A percentile compares a stretch with the other conserved stretches of the same genome.
These are phyloP conservation scores for Albatrellus ellisii DNA, from an alignment of 768 basidiomycete species.

Conservation along the genomic window DNA sequence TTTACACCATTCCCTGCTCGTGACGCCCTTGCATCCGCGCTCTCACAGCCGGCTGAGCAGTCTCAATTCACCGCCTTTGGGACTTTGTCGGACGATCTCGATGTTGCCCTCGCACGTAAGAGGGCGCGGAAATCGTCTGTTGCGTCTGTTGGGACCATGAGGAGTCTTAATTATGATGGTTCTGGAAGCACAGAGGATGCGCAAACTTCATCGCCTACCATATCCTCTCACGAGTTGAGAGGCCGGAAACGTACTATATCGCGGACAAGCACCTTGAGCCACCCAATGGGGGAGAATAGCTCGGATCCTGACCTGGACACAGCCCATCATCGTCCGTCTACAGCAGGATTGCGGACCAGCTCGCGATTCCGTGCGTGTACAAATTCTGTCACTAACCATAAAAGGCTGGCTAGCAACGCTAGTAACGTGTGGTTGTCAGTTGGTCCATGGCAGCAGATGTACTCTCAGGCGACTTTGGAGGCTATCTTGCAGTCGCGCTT, in stretches of 20 bases:
- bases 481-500: slow-evolving; percentile 58
- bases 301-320: no score
- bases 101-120: slow-evolving; percentile 43
- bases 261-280: slow-evolving; percentile 8
- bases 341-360: no score
- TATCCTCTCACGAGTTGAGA: slow-evolving; percentile 18
- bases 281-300: slow-evolving; percentile 6
- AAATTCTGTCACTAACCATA: no score
- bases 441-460: no score
- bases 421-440: no score
- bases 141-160: slow-evolving; percentile 38
- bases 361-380: slow-evolving; percentile 6
- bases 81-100: slow-evolving; percentile 57
- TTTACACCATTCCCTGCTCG: slow-evolving; percentile 76
- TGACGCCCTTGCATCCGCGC: slow-evolving; percentile 63
- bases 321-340: no score
- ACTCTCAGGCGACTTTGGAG: slow-evolving; percentile 60
- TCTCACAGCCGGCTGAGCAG: slow-evolving; percentile 51
- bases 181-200: slow-evolving; percentile 18
- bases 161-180: slow-evolving; percentile 33
- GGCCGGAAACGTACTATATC: slow-evolving; percentile 27
- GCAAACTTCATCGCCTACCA: slow-evolving; percentile 19
- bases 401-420: slow-evolving; percentile 4
- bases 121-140: slow-evolving; percentile 49
- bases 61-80: slow-evolving; percentile 45